Evolutionary conservation across 108 stramenopile species (phyloP).

Genomic region (Discostella stelligeroides): DNA sequence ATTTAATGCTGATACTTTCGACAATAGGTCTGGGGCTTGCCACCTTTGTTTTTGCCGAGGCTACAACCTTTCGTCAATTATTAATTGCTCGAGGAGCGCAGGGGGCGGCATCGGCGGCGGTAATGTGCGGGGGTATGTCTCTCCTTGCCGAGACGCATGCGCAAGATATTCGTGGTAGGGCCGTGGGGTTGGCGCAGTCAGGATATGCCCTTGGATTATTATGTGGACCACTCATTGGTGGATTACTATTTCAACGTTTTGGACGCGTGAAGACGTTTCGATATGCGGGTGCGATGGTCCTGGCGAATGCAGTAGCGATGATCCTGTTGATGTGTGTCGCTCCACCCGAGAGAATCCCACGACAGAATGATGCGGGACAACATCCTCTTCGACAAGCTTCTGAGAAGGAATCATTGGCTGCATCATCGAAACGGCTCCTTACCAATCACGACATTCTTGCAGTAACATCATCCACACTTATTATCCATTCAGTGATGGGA

Average conservation of each 20-base stretch:
- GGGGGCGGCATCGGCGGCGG: constrained; percentile 41
- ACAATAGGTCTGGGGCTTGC: constrained; percentile 28
- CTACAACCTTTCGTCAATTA: constrained; percentile 26
- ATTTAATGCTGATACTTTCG: constrained; percentile 17
- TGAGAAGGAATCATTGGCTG: neutral
- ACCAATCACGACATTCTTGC: constrained; percentile 34
- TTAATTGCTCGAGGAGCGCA: constrained; percentile 30
- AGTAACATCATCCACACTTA: constrained; percentile 25
- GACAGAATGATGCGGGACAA: neutral
- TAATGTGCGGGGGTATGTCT: constrained; percentile 36
- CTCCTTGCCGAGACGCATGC: constrained; percentile 37
- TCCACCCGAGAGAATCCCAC: constrained; percentile 20
- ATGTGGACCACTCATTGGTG: constrained; percentile 35
- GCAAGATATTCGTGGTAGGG: constrained; percentile 15
- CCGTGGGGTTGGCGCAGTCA: constrained; percentile 34
- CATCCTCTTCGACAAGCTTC: neutral
- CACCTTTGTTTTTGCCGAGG: constrained; percentile 38
- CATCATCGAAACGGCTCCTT: constrained; percentile 19
- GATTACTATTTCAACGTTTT: constrained; percentile 29
- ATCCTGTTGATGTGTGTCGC: constrained; percentile 28
- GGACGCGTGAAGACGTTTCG: constrained; percentile 38
- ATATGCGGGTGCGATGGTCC: constrained; percentile 27
- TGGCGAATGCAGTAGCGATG: constrained; percentile 28
- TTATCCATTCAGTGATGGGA: constrained; percentile 37
- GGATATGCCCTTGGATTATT: constrained; percentile 28